Percentiles rank a stretch among this genome's conserved stretches.
phyloP scores from a whole-genome alignment of 2,329 filamentous ascomycete genomes.

The Paecilomyces sp. region DNA sequence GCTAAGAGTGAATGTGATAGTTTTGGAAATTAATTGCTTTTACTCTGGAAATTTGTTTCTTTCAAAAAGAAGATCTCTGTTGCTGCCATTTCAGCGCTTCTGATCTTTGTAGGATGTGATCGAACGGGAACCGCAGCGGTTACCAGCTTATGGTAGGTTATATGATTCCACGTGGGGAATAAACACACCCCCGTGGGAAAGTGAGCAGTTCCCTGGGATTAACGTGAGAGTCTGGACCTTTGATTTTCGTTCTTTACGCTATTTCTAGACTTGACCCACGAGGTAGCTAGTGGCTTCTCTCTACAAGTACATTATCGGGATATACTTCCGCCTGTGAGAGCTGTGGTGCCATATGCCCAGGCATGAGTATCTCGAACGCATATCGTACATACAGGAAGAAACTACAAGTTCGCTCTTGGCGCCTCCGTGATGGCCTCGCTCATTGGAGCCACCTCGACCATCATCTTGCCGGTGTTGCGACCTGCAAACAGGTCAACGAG shows the following conservation, averaged over 20 bases:
- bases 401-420: constrained; percentile 38
- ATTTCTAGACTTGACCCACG: too few species aligned
- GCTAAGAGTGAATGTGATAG: background rate
- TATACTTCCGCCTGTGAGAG: too few species aligned
- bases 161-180: background rate
- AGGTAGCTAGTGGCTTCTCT: too few species aligned
- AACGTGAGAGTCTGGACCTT: background rate
- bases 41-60: too few species aligned
- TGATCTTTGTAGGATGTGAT: background rate
- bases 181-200: background rate
- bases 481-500: constrained; percentile 61
- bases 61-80: background rate
- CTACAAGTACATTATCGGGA: too few species aligned
- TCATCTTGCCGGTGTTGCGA: constrained; percentile 61
- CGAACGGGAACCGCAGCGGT: too few species aligned
- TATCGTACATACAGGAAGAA: background rate
- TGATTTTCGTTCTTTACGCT: background rate
- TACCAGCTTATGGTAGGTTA: background rate
- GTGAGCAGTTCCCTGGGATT: background rate
- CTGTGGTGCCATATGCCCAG: too few species aligned
- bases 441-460: constrained; percentile 37
- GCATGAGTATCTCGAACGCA: too few species aligned
- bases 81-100: background rate
- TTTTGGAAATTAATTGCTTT: background rate
- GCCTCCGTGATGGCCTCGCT: constrained; percentile 14